Percentiles rank a stretch among this genome's conserved stretches.
Conservation (phyloP, 73 alveolate species). For the Stentor roeselii region DNA sequence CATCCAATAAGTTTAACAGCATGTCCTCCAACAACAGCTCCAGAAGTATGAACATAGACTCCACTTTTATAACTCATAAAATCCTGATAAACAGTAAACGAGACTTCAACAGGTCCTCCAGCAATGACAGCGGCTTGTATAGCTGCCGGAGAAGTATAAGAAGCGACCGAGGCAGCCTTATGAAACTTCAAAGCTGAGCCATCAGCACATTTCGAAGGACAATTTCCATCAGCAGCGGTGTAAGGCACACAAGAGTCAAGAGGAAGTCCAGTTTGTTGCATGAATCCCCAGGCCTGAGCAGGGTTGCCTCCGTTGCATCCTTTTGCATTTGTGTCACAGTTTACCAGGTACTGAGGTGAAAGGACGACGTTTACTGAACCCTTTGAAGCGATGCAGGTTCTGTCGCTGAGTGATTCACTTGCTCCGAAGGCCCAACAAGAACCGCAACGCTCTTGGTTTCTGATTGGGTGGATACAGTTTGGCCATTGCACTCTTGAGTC, state of each 20-base stretch:
- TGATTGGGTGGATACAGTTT: constrained; percentile 58
- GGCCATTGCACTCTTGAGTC: constrained; percentile 60
- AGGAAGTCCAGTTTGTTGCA: not conserved
- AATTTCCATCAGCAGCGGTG: not conserved
- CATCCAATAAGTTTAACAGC: constrained; percentile 80
- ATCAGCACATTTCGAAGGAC: not conserved
- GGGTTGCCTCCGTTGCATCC: constrained; percentile 86
- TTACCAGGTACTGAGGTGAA: constrained; percentile 67
- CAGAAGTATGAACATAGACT: constrained; percentile 72
- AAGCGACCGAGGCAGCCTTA: not conserved
- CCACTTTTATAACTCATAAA: constrained; percentile 74
- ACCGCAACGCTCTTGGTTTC: constrained; percentile 87
- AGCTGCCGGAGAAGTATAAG: not conserved
- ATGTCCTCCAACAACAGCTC: constrained; percentile 76
- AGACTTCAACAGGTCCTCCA: constrained; percentile 33
- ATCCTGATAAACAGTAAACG: constrained; percentile 80
- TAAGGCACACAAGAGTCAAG: not conserved
- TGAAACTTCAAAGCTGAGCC: not conserved
- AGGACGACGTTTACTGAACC: constrained; percentile 50
- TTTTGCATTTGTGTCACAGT: constrained; percentile 62
- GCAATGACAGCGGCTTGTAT: constrained; percentile 15
- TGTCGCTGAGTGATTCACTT: constrained; percentile 91
- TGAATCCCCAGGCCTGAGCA: constrained; percentile 78
- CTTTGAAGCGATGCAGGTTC: constrained; percentile 78
- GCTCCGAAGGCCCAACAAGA: constrained; percentile 99